Conservation (phyloP, 306 rosid species). For the Rosa persica region DNA sequence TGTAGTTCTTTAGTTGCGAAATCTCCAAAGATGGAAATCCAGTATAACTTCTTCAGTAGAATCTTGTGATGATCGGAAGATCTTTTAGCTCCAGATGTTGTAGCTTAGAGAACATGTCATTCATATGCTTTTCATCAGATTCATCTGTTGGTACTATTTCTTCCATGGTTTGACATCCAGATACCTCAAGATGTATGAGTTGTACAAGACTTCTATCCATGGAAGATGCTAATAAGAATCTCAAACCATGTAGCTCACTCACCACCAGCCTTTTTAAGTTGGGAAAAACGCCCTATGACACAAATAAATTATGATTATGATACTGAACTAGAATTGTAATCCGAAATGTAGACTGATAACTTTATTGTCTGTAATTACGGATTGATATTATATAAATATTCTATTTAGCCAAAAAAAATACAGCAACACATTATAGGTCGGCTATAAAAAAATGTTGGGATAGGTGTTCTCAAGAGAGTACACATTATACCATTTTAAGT, state of each 20-base stretch:
- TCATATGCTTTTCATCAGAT: neutral
- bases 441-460: too few relatives aligned
- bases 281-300: neutral
- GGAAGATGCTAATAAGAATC: constrained; percentile 19
- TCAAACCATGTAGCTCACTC: neutral
- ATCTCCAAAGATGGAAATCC: neutral
- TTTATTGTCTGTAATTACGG: neutral
- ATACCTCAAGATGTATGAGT: constrained; percentile 35
- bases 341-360: neutral
- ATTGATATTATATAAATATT: neutral
- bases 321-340: neutral
- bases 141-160: constrained; percentile 7
- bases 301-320: neutral
- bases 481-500: too few relatives aligned
- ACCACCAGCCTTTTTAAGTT: constrained; percentile 35
- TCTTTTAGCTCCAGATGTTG: rapidly evolving
- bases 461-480: too few relatives aligned
- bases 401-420: too few relatives aligned
- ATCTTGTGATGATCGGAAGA: constrained; percentile 10
- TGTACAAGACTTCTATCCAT: constrained; percentile 25
- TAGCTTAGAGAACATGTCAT: neutral
- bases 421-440: too few relatives aligned
- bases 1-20: rapidly evolving
- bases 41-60: neutral
- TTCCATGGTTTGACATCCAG: constrained; percentile 24